Percentiles rank a stretch among this genome's conserved stretches.
Conservation (phyloP, 2,329 filamentous ascomycete species). For the Purpureocillium takamizusanense region DNA sequence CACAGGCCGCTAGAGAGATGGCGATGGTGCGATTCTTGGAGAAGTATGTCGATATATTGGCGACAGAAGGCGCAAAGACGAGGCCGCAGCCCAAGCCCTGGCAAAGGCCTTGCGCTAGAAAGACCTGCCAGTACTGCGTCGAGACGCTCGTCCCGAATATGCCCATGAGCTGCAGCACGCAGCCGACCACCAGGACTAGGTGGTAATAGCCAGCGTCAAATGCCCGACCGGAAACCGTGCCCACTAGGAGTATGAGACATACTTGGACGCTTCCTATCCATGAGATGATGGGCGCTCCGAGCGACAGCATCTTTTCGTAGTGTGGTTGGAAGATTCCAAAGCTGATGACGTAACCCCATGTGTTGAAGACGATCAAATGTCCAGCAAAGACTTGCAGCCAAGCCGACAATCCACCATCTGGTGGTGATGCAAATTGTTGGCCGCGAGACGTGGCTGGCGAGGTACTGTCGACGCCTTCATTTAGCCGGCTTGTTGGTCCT, state of each 20-base stretch:
- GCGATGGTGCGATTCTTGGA: constrained; percentile 48
- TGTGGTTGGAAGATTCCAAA: constrained; percentile 30
- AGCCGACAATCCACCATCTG: constrained; percentile 25
- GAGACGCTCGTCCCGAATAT: constrained; percentile 35
- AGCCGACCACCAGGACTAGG: constrained; percentile 21
- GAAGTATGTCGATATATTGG: constrained; percentile 54
- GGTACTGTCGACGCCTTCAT: too few species aligned
- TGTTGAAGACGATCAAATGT: constrained; percentile 27
- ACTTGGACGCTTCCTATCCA: constrained; percentile 41
- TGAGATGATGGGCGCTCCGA: constrained; percentile 27
- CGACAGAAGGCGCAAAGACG: constrained; percentile 43
- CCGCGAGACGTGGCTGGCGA: too few species aligned
- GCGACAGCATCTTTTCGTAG: constrained; percentile 22
- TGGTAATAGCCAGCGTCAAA: constrained; percentile 33
- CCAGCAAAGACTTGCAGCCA: constrained; percentile 29
- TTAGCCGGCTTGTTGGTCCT: too few species aligned
- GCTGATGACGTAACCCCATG: constrained; percentile 29
- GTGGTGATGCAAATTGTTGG: too few species aligned
- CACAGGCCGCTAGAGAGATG: constrained; percentile 49
- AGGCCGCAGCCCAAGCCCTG: constrained; percentile 46
- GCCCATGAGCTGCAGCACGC: constrained; percentile 33
- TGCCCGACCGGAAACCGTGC: constrained; percentile 29
- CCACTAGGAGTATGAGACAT: constrained; percentile 30
- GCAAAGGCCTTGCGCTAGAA: constrained; percentile 46
- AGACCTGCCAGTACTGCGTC: constrained; percentile 35